phyloP scores from a whole-genome alignment of 129 eudicot species.

The Dittrichia graveolens region DNA sequence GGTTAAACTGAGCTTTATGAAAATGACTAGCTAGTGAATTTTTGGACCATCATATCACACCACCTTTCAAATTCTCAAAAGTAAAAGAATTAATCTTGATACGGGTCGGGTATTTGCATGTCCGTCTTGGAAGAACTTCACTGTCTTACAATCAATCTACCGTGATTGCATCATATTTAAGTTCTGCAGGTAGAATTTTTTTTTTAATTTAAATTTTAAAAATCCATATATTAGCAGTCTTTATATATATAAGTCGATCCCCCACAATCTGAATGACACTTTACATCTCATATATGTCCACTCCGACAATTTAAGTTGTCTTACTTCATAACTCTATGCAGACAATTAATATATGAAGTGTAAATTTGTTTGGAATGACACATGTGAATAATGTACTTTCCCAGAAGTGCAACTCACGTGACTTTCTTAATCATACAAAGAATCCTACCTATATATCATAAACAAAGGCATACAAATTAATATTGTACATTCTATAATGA shows the following conservation, averaged over 20 bases:
- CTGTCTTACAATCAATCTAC: slow-evolving; percentile 1
- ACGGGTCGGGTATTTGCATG: background rate
- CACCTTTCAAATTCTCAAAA: slow-evolving; percentile 6
- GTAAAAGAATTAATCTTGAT: slow-evolving; percentile 21
- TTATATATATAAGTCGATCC: slow-evolving; percentile 7
- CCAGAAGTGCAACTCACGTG: slow-evolving; percentile 69
- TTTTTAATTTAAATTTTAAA: background rate
- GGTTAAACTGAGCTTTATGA: slow-evolving; percentile 31
- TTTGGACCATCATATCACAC: slow-evolving; percentile 21
- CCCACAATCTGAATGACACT: slow-evolving; percentile 38
- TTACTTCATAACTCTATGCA: slow-evolving; percentile 46
- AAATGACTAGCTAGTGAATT: slow-evolving; percentile 24
- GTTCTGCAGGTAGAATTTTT: slow-evolving; percentile 7
- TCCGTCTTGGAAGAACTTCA: slow-evolving; percentile 21
- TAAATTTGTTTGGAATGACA: slow-evolving; percentile 50
- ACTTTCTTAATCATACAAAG: slow-evolving; percentile 40
- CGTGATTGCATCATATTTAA: slow-evolving; percentile 20
- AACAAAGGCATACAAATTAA: slow-evolving; percentile 9
- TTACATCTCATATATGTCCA: slow-evolving; percentile 28
- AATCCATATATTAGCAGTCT: background rate
- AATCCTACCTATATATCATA: slow-evolving; percentile 31
- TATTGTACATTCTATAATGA: background rate
- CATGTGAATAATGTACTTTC: slow-evolving; percentile 78
- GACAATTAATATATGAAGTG: background rate
- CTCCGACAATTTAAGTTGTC: slow-evolving; percentile 30